phyloP scores from a whole-genome alignment of 2,329 filamentous ascomycete genomes.

The Acephala macrosclerotiorum region DNA sequence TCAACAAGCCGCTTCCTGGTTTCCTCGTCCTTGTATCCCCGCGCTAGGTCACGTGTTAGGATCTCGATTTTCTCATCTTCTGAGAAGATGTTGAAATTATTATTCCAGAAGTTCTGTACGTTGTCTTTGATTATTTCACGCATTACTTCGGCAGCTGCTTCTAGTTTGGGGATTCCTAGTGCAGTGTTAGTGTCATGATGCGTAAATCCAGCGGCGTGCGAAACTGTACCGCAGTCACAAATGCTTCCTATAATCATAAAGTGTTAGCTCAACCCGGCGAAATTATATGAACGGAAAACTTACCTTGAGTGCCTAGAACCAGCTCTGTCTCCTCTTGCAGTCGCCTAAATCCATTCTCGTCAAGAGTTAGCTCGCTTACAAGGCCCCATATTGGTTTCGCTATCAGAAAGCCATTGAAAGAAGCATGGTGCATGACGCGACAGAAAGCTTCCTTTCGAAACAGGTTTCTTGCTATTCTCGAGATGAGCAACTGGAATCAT shows the following conservation, averaged over 20 bases:
- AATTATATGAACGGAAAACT: not conserved
- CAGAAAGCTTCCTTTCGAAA: slow-evolving; percentile 22
- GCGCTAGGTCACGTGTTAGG: slow-evolving; percentile 13
- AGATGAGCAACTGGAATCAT: slow-evolving; percentile 9
- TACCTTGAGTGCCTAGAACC: slow-evolving; percentile 22
- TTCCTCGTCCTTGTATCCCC: slow-evolving; percentile 12
- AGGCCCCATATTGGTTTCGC: slow-evolving; percentile 18
- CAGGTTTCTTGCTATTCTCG: slow-evolving; percentile 16
- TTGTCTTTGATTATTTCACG: slow-evolving; percentile 12
- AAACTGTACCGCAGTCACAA: slow-evolving; percentile 21
- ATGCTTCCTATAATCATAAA: slow-evolving; percentile 23
- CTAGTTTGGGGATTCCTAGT: slow-evolving; percentile 18
- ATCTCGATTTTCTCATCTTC: slow-evolving; percentile 27
- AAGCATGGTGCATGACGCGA: slow-evolving; percentile 22
- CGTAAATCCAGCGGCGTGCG: no score
- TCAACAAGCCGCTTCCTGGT: slow-evolving; percentile 13
- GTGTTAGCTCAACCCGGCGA: slow-evolving; percentile 13
- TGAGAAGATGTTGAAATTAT: slow-evolving; percentile 10
- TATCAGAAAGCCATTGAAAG: slow-evolving; percentile 18
- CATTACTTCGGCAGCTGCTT: slow-evolving; percentile 11
- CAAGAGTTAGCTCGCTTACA: slow-evolving; percentile 15
- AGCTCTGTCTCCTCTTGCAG: slow-evolving; percentile 18
- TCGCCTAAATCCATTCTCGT: slow-evolving; percentile 20
- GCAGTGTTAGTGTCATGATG: not conserved
- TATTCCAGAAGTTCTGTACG: not conserved